Conservation (phyloP, 208 protist species). For the Trypanosoma cruzi region DNA sequence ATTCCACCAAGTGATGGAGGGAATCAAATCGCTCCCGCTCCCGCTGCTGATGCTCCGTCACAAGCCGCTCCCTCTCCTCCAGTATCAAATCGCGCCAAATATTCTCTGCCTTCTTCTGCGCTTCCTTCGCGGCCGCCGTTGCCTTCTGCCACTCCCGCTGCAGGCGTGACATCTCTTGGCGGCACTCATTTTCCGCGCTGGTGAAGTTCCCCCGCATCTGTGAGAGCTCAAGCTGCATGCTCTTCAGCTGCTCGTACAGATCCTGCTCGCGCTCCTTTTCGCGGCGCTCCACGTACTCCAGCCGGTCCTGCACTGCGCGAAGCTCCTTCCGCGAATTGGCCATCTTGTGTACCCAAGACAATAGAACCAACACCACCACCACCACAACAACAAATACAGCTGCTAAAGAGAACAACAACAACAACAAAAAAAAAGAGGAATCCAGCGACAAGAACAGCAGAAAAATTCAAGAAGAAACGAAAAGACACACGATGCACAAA, state of each 20-base stretch:
- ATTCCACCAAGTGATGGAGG: neutral
- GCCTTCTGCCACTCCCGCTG: slow-evolving; percentile 10
- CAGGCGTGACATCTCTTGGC: slow-evolving; percentile 8
- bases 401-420: too few relatives aligned
- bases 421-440: slow-evolving; percentile 13
- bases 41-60: neutral
- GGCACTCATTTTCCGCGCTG: neutral
- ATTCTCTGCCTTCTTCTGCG: slow-evolving; percentile 2
- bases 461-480: slow-evolving; percentile 3
- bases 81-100: slow-evolving; percentile 16
- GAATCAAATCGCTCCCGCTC: neutral
- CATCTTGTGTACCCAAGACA: too few relatives aligned
- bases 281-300: slow-evolving; percentile 23
- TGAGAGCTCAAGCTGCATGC: neutral
- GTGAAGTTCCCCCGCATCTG: neutral
- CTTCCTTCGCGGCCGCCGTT: neutral
- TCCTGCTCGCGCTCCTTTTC: slow-evolving; percentile 24
- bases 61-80: slow-evolving; percentile 13
- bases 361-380: too few relatives aligned
- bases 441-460: neutral
- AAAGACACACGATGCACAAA: slow-evolving; percentile 1
- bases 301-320: slow-evolving; percentile 6
- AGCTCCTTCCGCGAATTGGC: slow-evolving; percentile 9
- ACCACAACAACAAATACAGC: too few relatives aligned
- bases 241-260: slow-evolving; percentile 8